Conservation (phyloP, 2,329 filamentous ascomycete species). For the Epichloe baconii region DNA sequence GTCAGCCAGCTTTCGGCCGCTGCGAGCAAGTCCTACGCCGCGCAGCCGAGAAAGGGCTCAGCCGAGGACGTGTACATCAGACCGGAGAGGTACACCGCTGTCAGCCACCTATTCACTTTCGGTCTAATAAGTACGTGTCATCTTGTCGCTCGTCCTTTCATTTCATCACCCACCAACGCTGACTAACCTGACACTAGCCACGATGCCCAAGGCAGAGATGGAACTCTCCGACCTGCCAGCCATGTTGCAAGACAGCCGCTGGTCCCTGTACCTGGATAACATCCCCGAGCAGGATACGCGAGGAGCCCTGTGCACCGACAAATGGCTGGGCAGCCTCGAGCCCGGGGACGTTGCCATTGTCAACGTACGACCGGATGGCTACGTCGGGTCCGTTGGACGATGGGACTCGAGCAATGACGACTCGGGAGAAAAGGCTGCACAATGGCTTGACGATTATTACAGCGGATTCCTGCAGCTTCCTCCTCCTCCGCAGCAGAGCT, state of each 20-base stretch:
- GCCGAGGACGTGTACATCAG: constrained; percentile 53
- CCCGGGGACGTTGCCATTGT: constrained; percentile 48
- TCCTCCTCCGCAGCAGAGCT: constrained; percentile 18
- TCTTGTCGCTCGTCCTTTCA: background rate
- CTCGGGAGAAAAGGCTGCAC: constrained; percentile 36
- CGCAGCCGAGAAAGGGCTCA: constrained; percentile 41
- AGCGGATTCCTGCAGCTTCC: constrained; percentile 40
- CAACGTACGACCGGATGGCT: constrained; percentile 61
- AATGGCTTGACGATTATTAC: constrained; percentile 43
- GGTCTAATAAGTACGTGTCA: constrained; percentile 46
- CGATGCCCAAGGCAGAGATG: constrained; percentile 46
- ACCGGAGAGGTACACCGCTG: constrained; percentile 54
- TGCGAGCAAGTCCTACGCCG: constrained; percentile 48
- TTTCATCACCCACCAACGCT: background rate
- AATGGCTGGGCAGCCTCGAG: constrained; percentile 51
- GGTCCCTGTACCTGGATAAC: constrained; percentile 63
- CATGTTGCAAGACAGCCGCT: constrained; percentile 49
- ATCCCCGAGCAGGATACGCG: constrained; percentile 41
- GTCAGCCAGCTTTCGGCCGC: constrained; percentile 45
- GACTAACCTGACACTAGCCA: constrained; percentile 24
- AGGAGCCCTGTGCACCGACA: constrained; percentile 45
- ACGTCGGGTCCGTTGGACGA: constrained; percentile 50
- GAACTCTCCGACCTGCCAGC: constrained; percentile 53
- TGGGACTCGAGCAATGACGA: constrained; percentile 39
- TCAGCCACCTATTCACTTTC: constrained; percentile 58